Evolutionary conservation across 2,329 filamentous ascomycete genomes (phyloP), one percentile per base, ranked within the genome.

Genomic region (Ophiostoma sp.): DNA sequence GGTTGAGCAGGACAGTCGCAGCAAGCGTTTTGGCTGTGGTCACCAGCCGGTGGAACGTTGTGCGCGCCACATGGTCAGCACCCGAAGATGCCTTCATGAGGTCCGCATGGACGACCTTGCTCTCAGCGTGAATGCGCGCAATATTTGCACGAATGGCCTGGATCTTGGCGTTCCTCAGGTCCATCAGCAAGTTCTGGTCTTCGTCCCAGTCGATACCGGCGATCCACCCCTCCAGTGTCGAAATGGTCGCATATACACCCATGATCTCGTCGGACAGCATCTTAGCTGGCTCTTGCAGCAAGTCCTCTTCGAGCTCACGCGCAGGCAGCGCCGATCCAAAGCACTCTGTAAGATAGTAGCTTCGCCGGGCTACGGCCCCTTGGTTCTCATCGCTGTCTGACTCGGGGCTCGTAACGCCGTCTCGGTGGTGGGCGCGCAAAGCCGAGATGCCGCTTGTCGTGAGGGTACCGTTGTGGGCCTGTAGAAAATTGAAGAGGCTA

Each of bases 231-330:
- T 66, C 68, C n/a, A 70, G 63, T 1, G 69, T 64, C 4, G 60
- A 47, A 4, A 70, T 62, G 14, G 58, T 49, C 1, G 66, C 68
- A 62, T 66, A 69, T 5, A 69, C 44, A 12, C 66, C 58, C 69
- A 70, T 69, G 14, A 68, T 69, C 42, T 69, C 68, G 27, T 71
- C 70, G 2, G 70, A 71, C 66, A 68, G 52, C 11, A 45, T 41
- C 44, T 71, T 71, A 62, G 66, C 65, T 4, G 70, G 70, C 44
- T 71, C 70, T 40, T 68, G 68, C 12, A 68, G 41, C 12, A 71
- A 14, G 3, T 69, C 68, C 18, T 71, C 70, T 9, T 52, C 11
- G 18, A 71, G 66, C 16, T 69, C 68, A 8, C 66, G 41, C 1
- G 41, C 45, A 0, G 70, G 70, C 41, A 71, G 41, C 0, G 65